phyloP scores from a whole-genome alignment of 2,329 filamentous ascomycete genomes.

The Corynespora cassiicola region DNA sequence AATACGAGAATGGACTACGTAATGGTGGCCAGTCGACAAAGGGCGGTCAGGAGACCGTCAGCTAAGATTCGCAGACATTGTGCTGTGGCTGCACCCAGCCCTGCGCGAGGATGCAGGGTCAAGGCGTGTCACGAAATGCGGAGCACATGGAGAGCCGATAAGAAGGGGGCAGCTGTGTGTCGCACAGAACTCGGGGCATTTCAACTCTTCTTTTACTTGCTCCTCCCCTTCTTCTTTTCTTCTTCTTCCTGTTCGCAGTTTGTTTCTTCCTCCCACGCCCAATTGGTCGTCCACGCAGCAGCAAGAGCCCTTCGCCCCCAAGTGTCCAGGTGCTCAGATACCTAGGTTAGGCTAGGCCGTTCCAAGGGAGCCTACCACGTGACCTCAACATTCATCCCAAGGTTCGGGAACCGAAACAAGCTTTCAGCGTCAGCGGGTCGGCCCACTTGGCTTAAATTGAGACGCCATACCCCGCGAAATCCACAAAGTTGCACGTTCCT shows the following conservation, averaged over 20 bases:
- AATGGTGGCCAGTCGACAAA: conserved; percentile 8
- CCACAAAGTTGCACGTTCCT: not conserved
- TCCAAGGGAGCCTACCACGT: not conserved
- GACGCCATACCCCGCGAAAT: not conserved
- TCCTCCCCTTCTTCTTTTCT: not conserved
- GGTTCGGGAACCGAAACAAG: conserved; percentile 1
- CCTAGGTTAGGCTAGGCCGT: too few relatives aligned
- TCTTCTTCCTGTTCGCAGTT: too few relatives aligned
- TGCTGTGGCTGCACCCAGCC: conserved; percentile 5
- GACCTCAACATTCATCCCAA: not conserved
- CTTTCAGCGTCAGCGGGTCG: too few relatives aligned
- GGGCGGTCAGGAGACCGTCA: conserved; percentile 6
- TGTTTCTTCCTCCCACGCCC: too few relatives aligned
- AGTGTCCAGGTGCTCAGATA: too few relatives aligned
- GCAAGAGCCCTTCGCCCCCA: too few relatives aligned
- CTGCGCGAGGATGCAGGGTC: not conserved
- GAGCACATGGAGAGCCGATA: conserved; percentile 10
- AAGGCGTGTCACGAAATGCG: conserved; percentile 3
- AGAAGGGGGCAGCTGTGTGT: not conserved
- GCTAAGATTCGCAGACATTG: conserved; percentile 4
- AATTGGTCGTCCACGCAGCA: too few relatives aligned
- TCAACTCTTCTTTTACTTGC: not conserved
- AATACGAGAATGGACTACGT: conserved; percentile 1
- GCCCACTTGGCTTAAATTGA: too few relatives aligned
- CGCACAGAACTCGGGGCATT: not conserved